These are phyloP conservation scores for Hymenoscyphus fraxineus DNA, from an alignment of 2,329 filamentous ascomycete genomes.

Conservation along the genomic window DNA sequence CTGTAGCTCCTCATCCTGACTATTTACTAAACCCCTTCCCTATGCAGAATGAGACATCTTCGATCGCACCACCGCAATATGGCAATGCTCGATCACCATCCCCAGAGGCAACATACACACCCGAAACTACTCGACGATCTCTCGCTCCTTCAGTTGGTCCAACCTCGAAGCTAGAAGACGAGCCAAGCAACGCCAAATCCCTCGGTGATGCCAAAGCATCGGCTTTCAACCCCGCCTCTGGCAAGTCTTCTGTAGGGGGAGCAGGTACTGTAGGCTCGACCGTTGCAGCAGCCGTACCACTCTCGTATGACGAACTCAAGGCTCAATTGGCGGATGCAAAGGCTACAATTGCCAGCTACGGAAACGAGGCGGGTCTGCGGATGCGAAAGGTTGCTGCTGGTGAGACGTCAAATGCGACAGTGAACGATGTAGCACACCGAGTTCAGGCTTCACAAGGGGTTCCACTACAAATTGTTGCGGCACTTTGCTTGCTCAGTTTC, in stretches of 20 bases:
- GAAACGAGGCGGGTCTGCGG: slow-evolving; percentile 68
- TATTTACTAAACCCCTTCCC: slow-evolving; percentile 1
- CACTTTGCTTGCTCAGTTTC: slow-evolving; percentile 85
- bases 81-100: slow-evolving; percentile 46
- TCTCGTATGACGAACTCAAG: slow-evolving; percentile 58
- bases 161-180: slow-evolving; percentile 32
- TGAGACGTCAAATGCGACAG: slow-evolving; percentile 46
- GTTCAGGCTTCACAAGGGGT: slow-evolving; percentile 56
- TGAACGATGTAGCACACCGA: slow-evolving; percentile 50
- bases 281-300: slow-evolving; percentile 39
- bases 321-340: slow-evolving; percentile 72
- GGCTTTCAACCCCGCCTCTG: slow-evolving; percentile 24
- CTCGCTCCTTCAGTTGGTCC: slow-evolving; percentile 15
- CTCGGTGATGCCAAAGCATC: slow-evolving; percentile 37
- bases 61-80: slow-evolving; percentile 45
- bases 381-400: slow-evolving; percentile 68
- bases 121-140: slow-evolving; percentile 29
- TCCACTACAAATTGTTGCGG: slow-evolving; percentile 77
- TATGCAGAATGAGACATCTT: slow-evolving; percentile 20
- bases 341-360: slow-evolving; percentile 65
- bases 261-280: slow-evolving; percentile 33
- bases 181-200: slow-evolving; percentile 36
- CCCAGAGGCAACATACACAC: slow-evolving; percentile 38
- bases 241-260: slow-evolving; percentile 38
- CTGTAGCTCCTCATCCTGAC: background rate